Base-by-base conservation (phyloP, 345 rosid genomes). In the Salix udensis region DNA sequence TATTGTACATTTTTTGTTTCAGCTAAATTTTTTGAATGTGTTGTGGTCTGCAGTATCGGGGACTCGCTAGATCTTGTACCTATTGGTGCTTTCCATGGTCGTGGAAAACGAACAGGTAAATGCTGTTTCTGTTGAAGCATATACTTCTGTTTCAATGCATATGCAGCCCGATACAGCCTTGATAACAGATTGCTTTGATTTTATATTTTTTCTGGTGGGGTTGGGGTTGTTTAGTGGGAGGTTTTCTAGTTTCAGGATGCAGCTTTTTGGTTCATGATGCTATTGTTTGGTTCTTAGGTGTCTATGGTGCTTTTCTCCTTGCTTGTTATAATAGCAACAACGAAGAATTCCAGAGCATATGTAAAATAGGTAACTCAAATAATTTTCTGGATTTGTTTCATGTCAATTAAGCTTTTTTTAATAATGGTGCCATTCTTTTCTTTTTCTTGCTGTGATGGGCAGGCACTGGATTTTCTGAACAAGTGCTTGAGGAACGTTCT, bases 11-110 rank as follows among this genome's bases (percentile, higher is more conserved):
- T 12, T 71, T 26, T 5, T 42, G 42, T 65, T 23, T 23, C 24
- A 21, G 62, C 36, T 31, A 67, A 28, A 48, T 74, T 55, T 30
- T 71, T 14, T 76, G 65, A 46, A 40, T 82, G 61, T 1, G 5
- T 72, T 39, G 48, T 53, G 73, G 71, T 64, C 40, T 85, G 84
- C 92, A 93, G 97, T 78, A 85, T 92, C 77, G 99, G 98, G 12
- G 99, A 96, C 75, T 89, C 97, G 19, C 82, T 96, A 42, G 98
- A 96, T 90, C 91, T 96, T 79, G 98, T 96, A 66, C 97, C 99
- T 72, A 91, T 93, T 81, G 99, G 91, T 67, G 99, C 96, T 74
- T 92, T 92, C 86, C 96, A 91, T 81, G 99, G 99, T 55, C 92
- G 91, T 77, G 99, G 99, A 76, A 96, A 96, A 86, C 97, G 96